These are phyloP conservation scores for Penicillium waksmanii DNA, from an alignment of 495 filamentous ascomycete genomes.

Conservation along the genomic window DNA sequence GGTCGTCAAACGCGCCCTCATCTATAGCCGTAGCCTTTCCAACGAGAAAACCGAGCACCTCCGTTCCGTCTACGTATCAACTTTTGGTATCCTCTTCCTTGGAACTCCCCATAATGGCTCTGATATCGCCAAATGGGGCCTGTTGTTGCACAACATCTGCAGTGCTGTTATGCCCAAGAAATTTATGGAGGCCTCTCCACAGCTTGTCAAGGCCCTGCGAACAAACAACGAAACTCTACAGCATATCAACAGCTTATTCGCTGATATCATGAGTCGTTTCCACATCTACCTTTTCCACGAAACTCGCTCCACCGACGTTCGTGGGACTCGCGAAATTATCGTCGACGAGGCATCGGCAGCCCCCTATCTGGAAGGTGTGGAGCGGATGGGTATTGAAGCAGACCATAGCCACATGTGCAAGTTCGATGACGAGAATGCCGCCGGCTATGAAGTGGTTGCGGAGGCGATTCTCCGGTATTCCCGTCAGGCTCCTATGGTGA, in stretches of 20 bases:
- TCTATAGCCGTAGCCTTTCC: slow-evolving; percentile 65
- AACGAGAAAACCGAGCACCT: slow-evolving; percentile 71
- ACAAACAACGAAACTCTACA: slow-evolving; percentile 80
- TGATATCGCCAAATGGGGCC: slow-evolving; percentile 76
- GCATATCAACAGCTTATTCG: slow-evolving; percentile 77
- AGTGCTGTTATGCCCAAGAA: slow-evolving; percentile 69
- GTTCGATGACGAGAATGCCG: slow-evolving; percentile 71
- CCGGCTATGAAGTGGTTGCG: slow-evolving; percentile 74
- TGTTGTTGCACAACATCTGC: slow-evolving; percentile 73
- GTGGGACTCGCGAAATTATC: slow-evolving; percentile 61
- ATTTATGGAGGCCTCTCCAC: slow-evolving; percentile 69
- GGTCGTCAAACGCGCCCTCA: slow-evolving; percentile 73
- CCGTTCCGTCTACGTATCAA: slow-evolving; percentile 79
- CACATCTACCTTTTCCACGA: slow-evolving; percentile 76
- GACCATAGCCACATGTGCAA: slow-evolving; percentile 90
- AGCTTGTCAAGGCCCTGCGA: slow-evolving; percentile 72
- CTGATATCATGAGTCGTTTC: slow-evolving; percentile 72
- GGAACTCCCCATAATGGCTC: slow-evolving; percentile 87
- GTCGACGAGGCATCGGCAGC: slow-evolving; percentile 78
- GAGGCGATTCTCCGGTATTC: slow-evolving; percentile 74
- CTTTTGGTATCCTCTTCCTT: slow-evolving; percentile 82
- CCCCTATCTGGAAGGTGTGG: slow-evolving; percentile 73
- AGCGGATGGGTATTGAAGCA: slow-evolving; percentile 77
- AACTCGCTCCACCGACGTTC: slow-evolving; percentile 66
- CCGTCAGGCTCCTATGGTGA: slow-evolving; percentile 57